Conservation (phyloP, 352 stramenopile genomes). For the Phytophthora pinifolia region DNA sequence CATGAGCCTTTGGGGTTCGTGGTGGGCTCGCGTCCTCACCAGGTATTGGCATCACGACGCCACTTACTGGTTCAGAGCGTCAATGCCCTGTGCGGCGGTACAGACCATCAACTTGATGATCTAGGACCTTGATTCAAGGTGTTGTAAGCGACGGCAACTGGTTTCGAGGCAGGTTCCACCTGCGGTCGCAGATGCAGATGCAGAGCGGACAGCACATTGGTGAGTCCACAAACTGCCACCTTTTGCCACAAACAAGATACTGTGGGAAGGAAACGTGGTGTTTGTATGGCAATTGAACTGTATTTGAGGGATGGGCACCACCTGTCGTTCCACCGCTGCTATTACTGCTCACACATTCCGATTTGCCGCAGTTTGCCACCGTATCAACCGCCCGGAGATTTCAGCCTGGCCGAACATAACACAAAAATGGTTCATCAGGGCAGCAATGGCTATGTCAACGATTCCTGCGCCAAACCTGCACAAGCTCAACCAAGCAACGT, state of each 20-base stretch:
- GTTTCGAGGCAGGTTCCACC: constrained; percentile 20
- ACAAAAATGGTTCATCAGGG: constrained; percentile 19
- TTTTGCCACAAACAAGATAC: neutral
- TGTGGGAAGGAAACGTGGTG: no score
- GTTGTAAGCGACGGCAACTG: constrained; percentile 14
- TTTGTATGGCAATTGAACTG: no score
- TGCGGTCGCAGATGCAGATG: constrained; percentile 18
- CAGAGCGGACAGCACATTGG: constrained; percentile 15
- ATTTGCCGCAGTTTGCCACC: constrained; percentile 18
- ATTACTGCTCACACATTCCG: constrained; percentile 18
- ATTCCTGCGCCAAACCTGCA: constrained; percentile 9
- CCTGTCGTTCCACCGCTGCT: constrained; percentile 9
- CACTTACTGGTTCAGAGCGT: no score
- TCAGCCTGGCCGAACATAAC: constrained; percentile 4
- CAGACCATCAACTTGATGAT: no score
- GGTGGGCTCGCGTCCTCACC: constrained; percentile 5
- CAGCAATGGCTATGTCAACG: neutral
- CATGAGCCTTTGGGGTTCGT: neutral
- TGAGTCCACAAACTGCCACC: constrained; percentile 16
- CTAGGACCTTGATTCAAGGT: no score
- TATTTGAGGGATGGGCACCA: no score
- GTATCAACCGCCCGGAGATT: neutral
- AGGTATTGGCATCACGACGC: no score
- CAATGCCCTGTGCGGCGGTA: no score
- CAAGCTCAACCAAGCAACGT: constrained; percentile 8